Evolutionary conservation across 2,329 filamentous ascomycete species (phyloP).

Genomic region (Fusarium albidum): DNA sequence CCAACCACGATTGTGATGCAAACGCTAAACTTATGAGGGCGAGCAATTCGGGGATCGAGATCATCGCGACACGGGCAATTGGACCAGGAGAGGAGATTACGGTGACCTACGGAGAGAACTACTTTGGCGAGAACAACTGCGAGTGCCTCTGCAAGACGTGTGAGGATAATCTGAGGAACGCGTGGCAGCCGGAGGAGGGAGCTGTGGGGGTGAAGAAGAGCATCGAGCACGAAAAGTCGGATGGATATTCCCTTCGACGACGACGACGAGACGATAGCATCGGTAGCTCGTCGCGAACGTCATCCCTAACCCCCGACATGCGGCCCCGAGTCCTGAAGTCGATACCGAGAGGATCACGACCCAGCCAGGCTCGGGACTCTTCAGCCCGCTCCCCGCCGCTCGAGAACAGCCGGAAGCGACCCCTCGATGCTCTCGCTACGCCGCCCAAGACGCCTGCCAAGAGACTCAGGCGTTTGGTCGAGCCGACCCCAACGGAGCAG

Average conservation of each 20-base stretch:
- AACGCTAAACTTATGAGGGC: constrained; percentile 89
- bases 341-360: constrained; percentile 44
- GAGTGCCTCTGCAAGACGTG: constrained; percentile 94
- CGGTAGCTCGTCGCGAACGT: constrained; percentile 60
- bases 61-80: constrained; percentile 84
- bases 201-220: constrained; percentile 56
- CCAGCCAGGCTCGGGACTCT: constrained; percentile 45
- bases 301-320: constrained; percentile 65
- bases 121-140: constrained; percentile 94
- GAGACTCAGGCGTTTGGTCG: constrained; percentile 49
- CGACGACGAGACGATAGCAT: constrained; percentile 61
- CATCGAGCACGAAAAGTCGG: constrained; percentile 59
- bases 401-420: constrained; percentile 49
- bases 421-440: constrained; percentile 56
- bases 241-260: constrained; percentile 65
- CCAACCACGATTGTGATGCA: constrained; percentile 95
- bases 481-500: constrained; percentile 39
- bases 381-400: constrained; percentile 42
- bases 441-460: constrained; percentile 66
- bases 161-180: constrained; percentile 78
- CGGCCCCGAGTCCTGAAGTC: constrained; percentile 58
- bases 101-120: constrained; percentile 93
- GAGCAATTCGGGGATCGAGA: constrained; percentile 87
- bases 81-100: constrained; percentile 93
- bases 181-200: constrained; percentile 73